Evolutionary conservation across 2,329 filamentous ascomycete species (phyloP), one percentile per base, ranked within the genome.

Genomic region (Calonectria pseudoreteaudii): DNA sequence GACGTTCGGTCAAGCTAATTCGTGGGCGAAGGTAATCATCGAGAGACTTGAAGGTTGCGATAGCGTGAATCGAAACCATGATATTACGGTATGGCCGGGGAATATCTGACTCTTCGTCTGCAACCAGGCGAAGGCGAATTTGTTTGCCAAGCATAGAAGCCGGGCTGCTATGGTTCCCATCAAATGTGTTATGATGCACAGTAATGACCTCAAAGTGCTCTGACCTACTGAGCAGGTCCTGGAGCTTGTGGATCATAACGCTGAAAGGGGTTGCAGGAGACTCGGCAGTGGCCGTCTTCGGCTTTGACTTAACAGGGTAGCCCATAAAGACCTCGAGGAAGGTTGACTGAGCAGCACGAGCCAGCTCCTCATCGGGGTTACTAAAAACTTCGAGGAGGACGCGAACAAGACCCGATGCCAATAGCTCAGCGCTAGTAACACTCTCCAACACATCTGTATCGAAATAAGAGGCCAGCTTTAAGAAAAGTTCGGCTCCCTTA

Each of bases 151-250:
- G 89, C 96, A 99, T 98, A 0, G 96, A 97, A 0, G 96, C 93
- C 28, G 96, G 95, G 81, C 95, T 98, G 84, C 93, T 97, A 73
- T 96, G 92, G 78, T 95, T 97, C 68, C 94, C 95, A 82, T 98
- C 96, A 79, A 96, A 94, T 7, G 94, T 93, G 79, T 97, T 98
- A 75, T 98, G 94, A 83, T 98, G 95, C 70, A 98, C 96, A 10
- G 97, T 99, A 75, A 98, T 91, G 56, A 99, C 96, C 82, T 99
- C 97, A 80, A 98, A 99, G 87, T 98, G 96, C 87, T 99, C 97
- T 41, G 96, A 97, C 78, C 97, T 93, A 87, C 97, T 99, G 71
- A 99, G 90, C 72, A 99, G 88, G 86, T 99, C 97, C 85, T 99
- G 97, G 38, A 99, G 88, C 84, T 99, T 99, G 83, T 96, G 94